A percentile compares a stretch with the other conserved stretches of the same genome.
phyloP scores from a whole-genome alignment of 768 basidiomycete genomes.

The Boletales sp. region DNA sequence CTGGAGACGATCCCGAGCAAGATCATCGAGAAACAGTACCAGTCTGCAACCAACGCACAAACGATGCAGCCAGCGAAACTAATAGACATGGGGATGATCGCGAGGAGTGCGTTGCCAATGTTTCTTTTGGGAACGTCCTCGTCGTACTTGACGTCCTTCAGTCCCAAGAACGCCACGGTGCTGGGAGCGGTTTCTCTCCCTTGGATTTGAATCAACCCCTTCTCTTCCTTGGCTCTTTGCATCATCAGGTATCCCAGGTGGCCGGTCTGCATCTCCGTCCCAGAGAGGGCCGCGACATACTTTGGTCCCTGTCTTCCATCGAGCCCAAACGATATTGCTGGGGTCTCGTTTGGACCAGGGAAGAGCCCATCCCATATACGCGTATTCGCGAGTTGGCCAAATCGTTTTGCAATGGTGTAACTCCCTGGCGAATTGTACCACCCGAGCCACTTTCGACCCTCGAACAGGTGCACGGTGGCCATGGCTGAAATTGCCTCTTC shows the following conservation, averaged over 20 bases:
- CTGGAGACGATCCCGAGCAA: slow-evolving; percentile 31
- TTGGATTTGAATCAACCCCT: background rate
- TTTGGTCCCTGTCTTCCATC: slow-evolving; percentile 27
- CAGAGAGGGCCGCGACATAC: slow-evolving; percentile 26
- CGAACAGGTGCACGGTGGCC: slow-evolving; percentile 32
- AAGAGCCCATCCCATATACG: slow-evolving; percentile 32
- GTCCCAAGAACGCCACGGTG: slow-evolving; percentile 19
- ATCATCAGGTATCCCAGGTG: slow-evolving; percentile 29
- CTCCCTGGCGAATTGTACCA: slow-evolving; percentile 39
- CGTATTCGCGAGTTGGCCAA: slow-evolving; percentile 26
- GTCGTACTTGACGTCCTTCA: slow-evolving; percentile 22
- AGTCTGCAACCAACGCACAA: slow-evolving; percentile 27
- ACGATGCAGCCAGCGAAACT: slow-evolving; percentile 22
- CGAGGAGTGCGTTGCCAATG: slow-evolving; percentile 11
- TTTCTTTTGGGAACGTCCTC: slow-evolving; percentile 3
- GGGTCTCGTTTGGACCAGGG: slow-evolving; percentile 26
- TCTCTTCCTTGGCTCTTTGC: slow-evolving; percentile 9
- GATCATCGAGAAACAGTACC: slow-evolving; percentile 32
- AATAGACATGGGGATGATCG: slow-evolving; percentile 19
- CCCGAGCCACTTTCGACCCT: slow-evolving; percentile 31
- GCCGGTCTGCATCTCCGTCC: slow-evolving; percentile 27
- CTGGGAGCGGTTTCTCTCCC: slow-evolving; percentile 18
- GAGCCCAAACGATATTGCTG: slow-evolving; percentile 27
- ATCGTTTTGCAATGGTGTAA: slow-evolving; percentile 31
- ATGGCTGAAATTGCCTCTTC: slow-evolving; percentile 37